Percentiles rank a stretch among this genome's conserved stretches.
phyloP scores from a whole-genome alignment of 2,329 filamentous ascomycete genomes.

The Colletotrichum noveboracense region DNA sequence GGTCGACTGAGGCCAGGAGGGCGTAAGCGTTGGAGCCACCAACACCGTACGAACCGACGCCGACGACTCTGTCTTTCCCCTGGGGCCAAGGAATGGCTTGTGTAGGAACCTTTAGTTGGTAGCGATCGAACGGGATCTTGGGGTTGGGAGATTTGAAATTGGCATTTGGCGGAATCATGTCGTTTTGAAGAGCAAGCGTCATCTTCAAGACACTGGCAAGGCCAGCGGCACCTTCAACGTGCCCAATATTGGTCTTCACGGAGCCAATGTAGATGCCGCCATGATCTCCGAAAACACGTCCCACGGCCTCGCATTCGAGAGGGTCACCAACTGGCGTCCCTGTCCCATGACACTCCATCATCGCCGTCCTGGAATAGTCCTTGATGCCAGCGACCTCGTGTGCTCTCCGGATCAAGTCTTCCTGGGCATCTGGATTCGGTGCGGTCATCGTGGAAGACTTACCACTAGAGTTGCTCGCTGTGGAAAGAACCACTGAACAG shows the following conservation, averaged over 20 bases:
- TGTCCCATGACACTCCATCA: conserved; percentile 49
- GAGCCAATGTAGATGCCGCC: conserved; percentile 32
- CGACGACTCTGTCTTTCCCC: conserved; percentile 27
- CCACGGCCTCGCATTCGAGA: conserved; percentile 41
- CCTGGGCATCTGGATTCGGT: conserved; percentile 35
- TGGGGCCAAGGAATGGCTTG: conserved; percentile 29
- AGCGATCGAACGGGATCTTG: conserved; percentile 11
- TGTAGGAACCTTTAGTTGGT: conserved; percentile 28
- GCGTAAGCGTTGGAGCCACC: conserved; percentile 27
- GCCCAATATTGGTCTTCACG: conserved; percentile 42
- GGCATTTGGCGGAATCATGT: conserved; percentile 15
- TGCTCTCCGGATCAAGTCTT: conserved; percentile 27
- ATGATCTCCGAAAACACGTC: conserved; percentile 30
- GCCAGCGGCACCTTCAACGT: conserved; percentile 38
- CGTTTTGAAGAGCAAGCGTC: conserved; percentile 27
- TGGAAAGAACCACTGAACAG: conserved; percentile 32
- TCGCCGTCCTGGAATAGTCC: conserved; percentile 27
- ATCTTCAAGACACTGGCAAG: conserved; percentile 35
- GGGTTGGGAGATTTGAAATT: conserved; percentile 18
- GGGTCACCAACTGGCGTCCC: conserved; percentile 49
- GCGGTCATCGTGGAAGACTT: conserved; percentile 38
- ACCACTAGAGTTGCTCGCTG: conserved; percentile 39
- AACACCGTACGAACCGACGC: conserved; percentile 40
- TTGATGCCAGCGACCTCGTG: conserved; percentile 27
- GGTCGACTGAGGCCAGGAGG: not conserved